phyloP scores from a whole-genome alignment of 78 protist species.

The Dictyostelium firmibasis region DNA sequence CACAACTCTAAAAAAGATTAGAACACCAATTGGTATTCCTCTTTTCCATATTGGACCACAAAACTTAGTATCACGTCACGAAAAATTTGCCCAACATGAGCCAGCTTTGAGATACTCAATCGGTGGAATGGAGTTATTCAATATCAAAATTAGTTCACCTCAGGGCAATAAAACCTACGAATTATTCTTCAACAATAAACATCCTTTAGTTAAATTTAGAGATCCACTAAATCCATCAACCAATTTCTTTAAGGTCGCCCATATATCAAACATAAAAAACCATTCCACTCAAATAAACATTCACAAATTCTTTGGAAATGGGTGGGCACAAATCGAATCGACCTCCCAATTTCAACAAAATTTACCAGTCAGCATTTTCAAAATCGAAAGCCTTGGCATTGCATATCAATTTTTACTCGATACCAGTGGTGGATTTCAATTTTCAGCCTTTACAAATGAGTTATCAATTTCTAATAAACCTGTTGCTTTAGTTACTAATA shows the following conservation, averaged over 20 bases:
- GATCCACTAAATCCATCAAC: background rate
- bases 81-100: background rate
- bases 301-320: background rate
- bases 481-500: background rate
- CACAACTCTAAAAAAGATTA: background rate
- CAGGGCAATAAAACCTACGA: background rate
- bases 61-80: background rate
- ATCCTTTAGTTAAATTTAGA: slow-evolving; percentile 49
- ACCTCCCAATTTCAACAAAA: background rate
- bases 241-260: background rate
- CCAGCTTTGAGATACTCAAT: background rate
- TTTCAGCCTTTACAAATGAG: background rate
- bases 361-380: background rate
- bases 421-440: background rate
- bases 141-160: background rate
- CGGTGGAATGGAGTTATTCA: background rate
- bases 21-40: slow-evolving; percentile 13
- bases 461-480: background rate
- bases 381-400: background rate
- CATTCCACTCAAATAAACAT: background rate
- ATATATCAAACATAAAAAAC: background rate
- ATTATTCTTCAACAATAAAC: background rate
- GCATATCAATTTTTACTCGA: background rate
- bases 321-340: background rate
- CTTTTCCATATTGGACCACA: background rate